Conservation (phyloP, 495 filamentous ascomycete genomes). For the Aspergillus conjunctus region DNA sequence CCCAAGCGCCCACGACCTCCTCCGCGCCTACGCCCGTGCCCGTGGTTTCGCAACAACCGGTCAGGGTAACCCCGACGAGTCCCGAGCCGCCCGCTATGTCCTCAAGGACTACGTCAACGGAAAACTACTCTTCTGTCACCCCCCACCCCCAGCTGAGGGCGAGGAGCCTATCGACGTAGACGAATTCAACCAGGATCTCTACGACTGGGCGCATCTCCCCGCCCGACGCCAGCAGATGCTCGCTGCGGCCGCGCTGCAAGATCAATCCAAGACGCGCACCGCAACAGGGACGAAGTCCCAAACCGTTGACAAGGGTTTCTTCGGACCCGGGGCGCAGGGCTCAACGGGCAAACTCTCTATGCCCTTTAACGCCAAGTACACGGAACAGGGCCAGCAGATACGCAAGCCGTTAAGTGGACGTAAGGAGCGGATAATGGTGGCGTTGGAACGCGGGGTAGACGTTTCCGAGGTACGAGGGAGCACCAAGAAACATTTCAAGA, state of each 20-base stretch:
- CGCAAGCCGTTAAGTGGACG: slow-evolving; percentile 76
- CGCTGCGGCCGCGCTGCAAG: slow-evolving; percentile 33
- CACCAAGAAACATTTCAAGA: slow-evolving; percentile 96
- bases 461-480: slow-evolving; percentile 73
- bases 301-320: slow-evolving; percentile 83
- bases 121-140: slow-evolving; percentile 88
- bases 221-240: slow-evolving; percentile 62
- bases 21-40: slow-evolving; percentile 83
- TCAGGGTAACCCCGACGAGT: slow-evolving; percentile 89
- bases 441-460: slow-evolving; percentile 81
- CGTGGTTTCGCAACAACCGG: slow-evolving; percentile 88
- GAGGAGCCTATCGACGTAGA: slow-evolving; percentile 63
- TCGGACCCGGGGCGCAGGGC: slow-evolving; percentile 62
- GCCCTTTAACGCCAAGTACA: slow-evolving; percentile 86
- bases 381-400: slow-evolving; percentile 68
- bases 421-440: slow-evolving; percentile 82
- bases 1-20: slow-evolving; percentile 84
- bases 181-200: slow-evolving; percentile 88
- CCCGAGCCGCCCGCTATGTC: slow-evolving; percentile 83
- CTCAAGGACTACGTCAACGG: slow-evolving; percentile 98
- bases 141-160: slow-evolving; percentile 63
- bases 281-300: slow-evolving; percentile 68
- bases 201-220: slow-evolving; percentile 77
- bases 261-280: slow-evolving; percentile 24
- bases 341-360: slow-evolving; percentile 66